Evolutionary conservation across 768 basidiomycete species (phyloP), one percentile per base, ranked within the genome.

Genomic region (Mycena belliarum): DNA sequence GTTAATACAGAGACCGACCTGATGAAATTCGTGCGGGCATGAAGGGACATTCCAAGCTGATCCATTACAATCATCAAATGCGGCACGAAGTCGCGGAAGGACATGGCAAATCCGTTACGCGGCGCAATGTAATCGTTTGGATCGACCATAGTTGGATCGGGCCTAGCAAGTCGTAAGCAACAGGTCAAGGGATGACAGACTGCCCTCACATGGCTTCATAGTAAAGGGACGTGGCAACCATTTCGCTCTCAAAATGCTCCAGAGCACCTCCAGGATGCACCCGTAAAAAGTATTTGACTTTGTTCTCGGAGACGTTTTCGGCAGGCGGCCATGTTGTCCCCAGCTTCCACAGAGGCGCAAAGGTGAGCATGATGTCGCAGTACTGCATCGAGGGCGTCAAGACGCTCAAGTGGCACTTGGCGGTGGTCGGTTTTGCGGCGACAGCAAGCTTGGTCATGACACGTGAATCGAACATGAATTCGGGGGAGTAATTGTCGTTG

Each of bases 51-150:
- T 59, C 92, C 92, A 14, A 94, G 80, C 66, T 89, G 87, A 67
- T 93, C 91, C 42, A 94, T 73, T n/a, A 93, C 90, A 54, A 82
- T 83, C 80, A 84, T 85, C 25, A 94, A 73, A 67, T 94, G 92
- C 9, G 87, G 85, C 43, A 93, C 77, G 63, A 93, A 94, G 67
- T 92, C 89, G 40, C 79, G 76, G 70, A 88, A 86, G 1, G 89
- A 80, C 90, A 94, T 91, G 1, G 91, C 92, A 64, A 85, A 94
- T 60, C 92, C 87, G 66, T 93, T 94, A 45, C 88, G 82, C 10
- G 90, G 89, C 1, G 87, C 84, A 59, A 94, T 84, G 65, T 89
- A 90, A 54, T 90, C 88, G 52, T 80, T 79, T 5, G 91, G 90
- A 65, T 93, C 89, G 37, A 92, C 75, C 82, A 89, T 85, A 10